Percentiles rank a stretch among this genome's conserved stretches.
Conservation (phyloP, 2,329 filamentous ascomycete species). For the Mariannaea sp. region DNA sequence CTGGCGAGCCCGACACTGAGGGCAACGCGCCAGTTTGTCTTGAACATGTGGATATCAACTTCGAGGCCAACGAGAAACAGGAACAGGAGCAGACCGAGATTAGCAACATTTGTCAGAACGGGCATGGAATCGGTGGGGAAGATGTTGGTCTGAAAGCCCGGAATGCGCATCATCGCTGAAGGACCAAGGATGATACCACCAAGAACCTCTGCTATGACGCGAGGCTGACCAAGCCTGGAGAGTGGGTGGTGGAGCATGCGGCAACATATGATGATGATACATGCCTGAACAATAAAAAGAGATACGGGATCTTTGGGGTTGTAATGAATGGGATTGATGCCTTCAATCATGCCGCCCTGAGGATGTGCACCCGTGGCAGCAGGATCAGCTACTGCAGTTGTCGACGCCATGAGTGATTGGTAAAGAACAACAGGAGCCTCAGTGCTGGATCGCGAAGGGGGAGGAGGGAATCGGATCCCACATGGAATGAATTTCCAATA, state of each 20-base stretch:
- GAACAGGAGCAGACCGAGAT: conserved; percentile 82
- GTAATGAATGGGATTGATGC: conserved; percentile 69
- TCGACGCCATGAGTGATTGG: conserved; percentile 24
- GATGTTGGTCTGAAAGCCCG: conserved; percentile 74
- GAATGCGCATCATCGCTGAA: conserved; percentile 85
- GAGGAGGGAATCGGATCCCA: no score
- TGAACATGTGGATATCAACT: conserved; percentile 78
- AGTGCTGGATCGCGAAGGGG: background rate
- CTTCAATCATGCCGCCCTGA: conserved; percentile 70
- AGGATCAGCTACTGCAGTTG: conserved; percentile 36
- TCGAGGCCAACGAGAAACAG: conserved; percentile 88
- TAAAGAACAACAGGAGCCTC: background rate
- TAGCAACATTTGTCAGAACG: conserved; percentile 76
- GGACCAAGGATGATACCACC: conserved; percentile 86
- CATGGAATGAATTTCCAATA: no score
- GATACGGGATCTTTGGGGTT: conserved; percentile 73
- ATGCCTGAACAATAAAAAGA: conserved; percentile 39
- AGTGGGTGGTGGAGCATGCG: conserved; percentile 72
- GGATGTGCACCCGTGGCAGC: conserved; percentile 43
- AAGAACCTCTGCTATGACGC: conserved; percentile 83
- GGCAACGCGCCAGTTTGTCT: conserved; percentile 81
- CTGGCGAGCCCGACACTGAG: conserved; percentile 77
- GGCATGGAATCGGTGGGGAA: conserved; percentile 79
- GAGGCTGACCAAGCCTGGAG: conserved; percentile 76
- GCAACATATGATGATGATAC: conserved; percentile 56